phyloP scores from a whole-genome alignment of 192 early-diverging fungal species.

The Chytriomyces sp. region DNA sequence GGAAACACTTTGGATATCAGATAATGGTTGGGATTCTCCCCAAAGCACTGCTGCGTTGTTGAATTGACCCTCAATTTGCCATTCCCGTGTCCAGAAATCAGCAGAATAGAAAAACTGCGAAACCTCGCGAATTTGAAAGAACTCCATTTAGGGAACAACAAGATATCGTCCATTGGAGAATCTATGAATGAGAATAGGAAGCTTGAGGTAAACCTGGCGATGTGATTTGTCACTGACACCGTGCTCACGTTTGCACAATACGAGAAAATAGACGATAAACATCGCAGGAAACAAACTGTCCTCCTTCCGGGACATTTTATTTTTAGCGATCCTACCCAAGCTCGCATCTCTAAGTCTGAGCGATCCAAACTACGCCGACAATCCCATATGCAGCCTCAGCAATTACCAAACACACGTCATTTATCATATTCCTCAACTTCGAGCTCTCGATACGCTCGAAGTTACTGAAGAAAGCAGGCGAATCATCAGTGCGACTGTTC shows the following conservation, averaged over 20 bases:
- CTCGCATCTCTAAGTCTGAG: slow-evolving; percentile 54
- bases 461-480: slow-evolving; percentile 61
- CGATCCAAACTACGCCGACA: slow-evolving; percentile 62
- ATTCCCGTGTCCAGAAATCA: slow-evolving; percentile 43
- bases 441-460: slow-evolving; percentile 59
- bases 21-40: slow-evolving; percentile 53
- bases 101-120: slow-evolving; percentile 48
- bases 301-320: slow-evolving; percentile 62
- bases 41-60: not conserved
- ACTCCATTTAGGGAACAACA: slow-evolving; percentile 56
- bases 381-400: slow-evolving; percentile 61
- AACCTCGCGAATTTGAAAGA: slow-evolving; percentile 38
- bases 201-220: slow-evolving; percentile 22
- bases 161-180: slow-evolving; percentile 50
- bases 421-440: slow-evolving; percentile 58
- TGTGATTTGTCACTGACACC: not conserved
- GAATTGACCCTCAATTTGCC: not conserved
- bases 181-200: slow-evolving; percentile 44
- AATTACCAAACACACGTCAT: slow-evolving; percentile 72
- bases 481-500: slow-evolving; percentile 60
- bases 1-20: slow-evolving; percentile 57
- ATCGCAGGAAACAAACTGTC: slow-evolving; percentile 62
- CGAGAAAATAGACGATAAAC: slow-evolving; percentile 39
- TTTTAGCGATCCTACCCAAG: slow-evolving; percentile 53
- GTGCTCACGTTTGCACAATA: not conserved